Conservation (phyloP, 192 early-diverging fungal genomes). For the Linnemannia schmuckeri region DNA sequence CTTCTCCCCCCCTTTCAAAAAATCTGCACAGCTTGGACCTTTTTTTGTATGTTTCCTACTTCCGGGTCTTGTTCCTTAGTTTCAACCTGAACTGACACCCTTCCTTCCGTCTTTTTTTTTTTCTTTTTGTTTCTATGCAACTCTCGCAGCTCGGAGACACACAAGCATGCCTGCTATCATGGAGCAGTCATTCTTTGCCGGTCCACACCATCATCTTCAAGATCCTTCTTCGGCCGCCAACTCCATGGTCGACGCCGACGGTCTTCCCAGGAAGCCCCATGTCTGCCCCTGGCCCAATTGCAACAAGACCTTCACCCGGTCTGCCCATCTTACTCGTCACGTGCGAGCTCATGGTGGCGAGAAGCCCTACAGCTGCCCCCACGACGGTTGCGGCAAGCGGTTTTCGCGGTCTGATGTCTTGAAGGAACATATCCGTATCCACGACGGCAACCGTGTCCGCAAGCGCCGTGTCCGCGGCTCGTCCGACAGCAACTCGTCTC, state of each 20-base stretch:
- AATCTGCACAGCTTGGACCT: slow-evolving; percentile 6
- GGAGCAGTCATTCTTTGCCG: slow-evolving; percentile 4
- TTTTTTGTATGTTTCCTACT: not conserved
- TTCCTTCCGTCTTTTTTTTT: not conserved
- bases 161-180: slow-evolving; percentile 4
- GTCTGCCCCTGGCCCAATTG: slow-evolving; percentile 50
- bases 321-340: slow-evolving; percentile 82
- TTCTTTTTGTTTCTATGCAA: not conserved
- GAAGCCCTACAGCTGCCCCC: slow-evolving; percentile 76
- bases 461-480: slow-evolving; percentile 29
- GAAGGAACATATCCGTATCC: slow-evolving; percentile 81
- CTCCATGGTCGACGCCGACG: not conserved
- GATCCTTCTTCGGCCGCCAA: not conserved
- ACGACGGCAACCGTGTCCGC: slow-evolving; percentile 79
- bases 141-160: not conserved
- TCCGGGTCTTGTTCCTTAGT: slow-evolving; percentile 1
- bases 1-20: slow-evolving; percentile 1
- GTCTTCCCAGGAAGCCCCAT: slow-evolving; percentile 32
- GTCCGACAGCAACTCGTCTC: not conserved
- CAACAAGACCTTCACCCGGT: slow-evolving; percentile 54
- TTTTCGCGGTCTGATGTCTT: slow-evolving; percentile 86
- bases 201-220: not conserved
- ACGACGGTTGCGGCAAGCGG: slow-evolving; percentile 70
- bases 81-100: not conserved
- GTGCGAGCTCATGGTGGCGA: slow-evolving; percentile 82